Evolutionary conservation across 73 alveolate species (phyloP).

Genomic region (Breviolum minutum): DNA sequence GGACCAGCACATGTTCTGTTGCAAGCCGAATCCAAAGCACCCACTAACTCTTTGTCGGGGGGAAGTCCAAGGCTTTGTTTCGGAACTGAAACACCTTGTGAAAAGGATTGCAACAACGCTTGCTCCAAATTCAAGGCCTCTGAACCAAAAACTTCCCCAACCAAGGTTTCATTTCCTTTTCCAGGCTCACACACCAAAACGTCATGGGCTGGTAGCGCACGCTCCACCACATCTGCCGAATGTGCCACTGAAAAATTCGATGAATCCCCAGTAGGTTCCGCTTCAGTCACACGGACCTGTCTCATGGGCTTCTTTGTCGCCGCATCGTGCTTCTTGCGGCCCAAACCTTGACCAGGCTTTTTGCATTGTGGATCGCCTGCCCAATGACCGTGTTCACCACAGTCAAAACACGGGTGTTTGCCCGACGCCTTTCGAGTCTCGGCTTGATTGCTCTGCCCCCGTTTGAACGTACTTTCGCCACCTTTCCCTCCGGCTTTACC

Average conservation of each 20-base stretch:
- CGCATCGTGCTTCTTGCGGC: background rate
- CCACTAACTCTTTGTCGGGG: background rate
- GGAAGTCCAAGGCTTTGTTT: too few species aligned
- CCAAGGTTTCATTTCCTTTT: background rate
- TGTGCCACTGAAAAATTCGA: too few species aligned
- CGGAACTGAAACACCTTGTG: background rate
- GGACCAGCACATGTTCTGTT: background rate
- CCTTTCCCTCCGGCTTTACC: background rate
- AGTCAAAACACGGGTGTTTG: background rate
- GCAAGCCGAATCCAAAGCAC: conserved; percentile 26
- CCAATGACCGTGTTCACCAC: conserved; percentile 6
- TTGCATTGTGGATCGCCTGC: background rate
- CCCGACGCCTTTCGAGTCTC: background rate
- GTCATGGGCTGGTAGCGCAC: background rate
- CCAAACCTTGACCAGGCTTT: background rate
- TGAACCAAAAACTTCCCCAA: background rate
- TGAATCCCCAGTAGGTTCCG: too few species aligned
- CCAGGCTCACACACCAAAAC: background rate
- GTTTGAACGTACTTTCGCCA: background rate
- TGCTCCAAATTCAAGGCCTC: background rate
- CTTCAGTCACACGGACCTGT: background rate
- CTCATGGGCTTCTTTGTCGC: background rate
- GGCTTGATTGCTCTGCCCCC: too few species aligned
- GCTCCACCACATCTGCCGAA: too few species aligned
- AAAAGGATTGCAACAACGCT: background rate